Evolutionary conservation across 2,329 filamentous ascomycete genomes (phyloP), one percentile per base, ranked within the genome.

Genomic region (Penicillium sp.): DNA sequence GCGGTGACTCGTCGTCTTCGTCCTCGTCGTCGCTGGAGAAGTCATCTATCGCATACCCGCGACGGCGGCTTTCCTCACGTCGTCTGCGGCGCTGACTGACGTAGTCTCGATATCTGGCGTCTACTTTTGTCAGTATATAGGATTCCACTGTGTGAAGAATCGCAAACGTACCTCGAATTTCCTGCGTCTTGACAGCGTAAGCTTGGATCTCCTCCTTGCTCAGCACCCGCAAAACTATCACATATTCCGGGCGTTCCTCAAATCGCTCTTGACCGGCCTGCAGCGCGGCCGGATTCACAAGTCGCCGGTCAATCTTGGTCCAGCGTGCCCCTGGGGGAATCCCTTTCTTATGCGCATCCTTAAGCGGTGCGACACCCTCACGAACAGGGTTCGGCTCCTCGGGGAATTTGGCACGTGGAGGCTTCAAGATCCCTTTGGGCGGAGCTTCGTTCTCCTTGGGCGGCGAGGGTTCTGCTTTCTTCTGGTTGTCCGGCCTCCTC

Each of bases 351-450:
- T 90, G 88, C 53, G 91, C 89, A 73, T 96, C 92, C 78, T 96
- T 97, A 73, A 96, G 86, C n/a, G 93, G 93, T 2, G 93, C 93
- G 7, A 97, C 94, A 17, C 93, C 94, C 75, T 97, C 94, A 21
- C 93, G 87, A 41, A 96, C 84, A 0, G 92, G 90, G 67, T 93
- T 90, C 0, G 88, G 86, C 64, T 97, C 90, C 72, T 97, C 93
- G 0, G 94, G 94, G 71, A 97, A 98, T 70, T 90, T 90, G 29
- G 85, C 84, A 17, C 88, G 92, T 0, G 94, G 93, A 58, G 87
- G 85, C 76, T 96, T 95, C 48, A 98, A 83, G 60, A 98, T 98
- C 17, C 93, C 90, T 76, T 91, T 95, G 62, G 92, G 86, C 3
- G 79, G 75, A 19, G 87, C 85, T 66, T 91, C 90, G 46, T 85